phyloP scores from a whole-genome alignment of 768 basidiomycete genomes.

The Xerocomellus amylosporus region DNA sequence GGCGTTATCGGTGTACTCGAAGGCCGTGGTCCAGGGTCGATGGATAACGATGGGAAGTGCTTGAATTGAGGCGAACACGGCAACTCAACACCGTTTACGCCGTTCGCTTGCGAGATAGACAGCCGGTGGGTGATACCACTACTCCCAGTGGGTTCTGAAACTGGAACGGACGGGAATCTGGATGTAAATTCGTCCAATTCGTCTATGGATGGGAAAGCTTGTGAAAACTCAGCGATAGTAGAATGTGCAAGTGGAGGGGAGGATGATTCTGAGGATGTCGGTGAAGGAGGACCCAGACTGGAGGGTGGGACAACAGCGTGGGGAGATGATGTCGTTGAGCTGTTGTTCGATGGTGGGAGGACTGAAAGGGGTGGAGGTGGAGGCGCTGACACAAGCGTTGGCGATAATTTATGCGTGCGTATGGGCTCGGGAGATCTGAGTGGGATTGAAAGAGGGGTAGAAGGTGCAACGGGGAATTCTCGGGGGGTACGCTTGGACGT shows the following conservation, averaged over 20 bases:
- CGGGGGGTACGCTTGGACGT: conserved; percentile 58
- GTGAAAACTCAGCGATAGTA: conserved; percentile 56
- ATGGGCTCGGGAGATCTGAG: conserved; percentile 32
- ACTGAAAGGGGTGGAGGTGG: conserved; percentile 20
- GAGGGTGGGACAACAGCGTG: conserved; percentile 70
- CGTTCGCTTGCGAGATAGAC: conserved; percentile 30
- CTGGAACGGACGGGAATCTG: conserved; percentile 48
- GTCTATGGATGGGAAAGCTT: conserved; percentile 74
- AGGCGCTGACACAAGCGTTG: conserved; percentile 31
- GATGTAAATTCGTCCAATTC: conserved; percentile 61
- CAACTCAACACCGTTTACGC: conserved; percentile 31
- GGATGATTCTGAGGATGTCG: conserved; percentile 65
- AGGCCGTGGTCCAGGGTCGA: conserved; percentile 53
- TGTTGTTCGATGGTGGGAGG: conserved; percentile 25
- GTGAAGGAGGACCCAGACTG: conserved; percentile 73
- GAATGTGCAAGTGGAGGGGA: conserved; percentile 46
- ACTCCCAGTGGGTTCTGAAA: conserved; percentile 39
- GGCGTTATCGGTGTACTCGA: conserved; percentile 71
- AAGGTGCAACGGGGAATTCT: conserved; percentile 44
- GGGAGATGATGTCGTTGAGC: conserved; percentile 43
- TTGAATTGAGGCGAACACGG: conserved; percentile 31
- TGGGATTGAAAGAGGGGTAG: conserved; percentile 19
- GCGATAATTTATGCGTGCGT: conserved; percentile 41
- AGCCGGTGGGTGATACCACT: conserved; percentile 14
- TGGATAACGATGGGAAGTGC: conserved; percentile 41